Evolutionary conservation across 176 grass and related monocot genomes (phyloP).

Genomic region (Bothriochloa decipiens): DNA sequence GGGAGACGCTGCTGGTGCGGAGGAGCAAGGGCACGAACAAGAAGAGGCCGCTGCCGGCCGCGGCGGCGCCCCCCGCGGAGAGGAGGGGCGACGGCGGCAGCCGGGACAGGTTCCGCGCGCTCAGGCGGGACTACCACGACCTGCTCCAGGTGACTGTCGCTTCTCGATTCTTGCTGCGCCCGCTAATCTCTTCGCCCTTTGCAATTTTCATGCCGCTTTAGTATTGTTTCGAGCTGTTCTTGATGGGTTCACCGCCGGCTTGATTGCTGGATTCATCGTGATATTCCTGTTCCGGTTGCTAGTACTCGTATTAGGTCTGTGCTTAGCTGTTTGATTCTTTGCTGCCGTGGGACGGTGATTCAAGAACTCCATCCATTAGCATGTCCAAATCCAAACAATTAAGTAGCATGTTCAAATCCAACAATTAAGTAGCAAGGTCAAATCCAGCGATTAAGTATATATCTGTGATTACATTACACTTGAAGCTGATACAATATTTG

Average conservation of each 20-base stretch:
- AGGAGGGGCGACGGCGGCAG: not conserved
- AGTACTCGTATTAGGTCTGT: not conserved
- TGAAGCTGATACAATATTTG: not conserved
- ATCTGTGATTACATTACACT: too few relatives aligned
- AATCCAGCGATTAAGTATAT: too few relatives aligned
- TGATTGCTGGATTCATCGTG: slow-evolving; percentile 5
- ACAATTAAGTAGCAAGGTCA: too few relatives aligned
- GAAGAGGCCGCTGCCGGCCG: slow-evolving; percentile 22
- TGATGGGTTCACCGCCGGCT: not conserved
- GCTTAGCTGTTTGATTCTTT: not conserved
- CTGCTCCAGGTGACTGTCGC: slow-evolving; percentile 46
- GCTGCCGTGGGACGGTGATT: not conserved
- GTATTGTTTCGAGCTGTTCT: not conserved
- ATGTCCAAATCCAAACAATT: too few relatives aligned
- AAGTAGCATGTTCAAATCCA: too few relatives aligned
- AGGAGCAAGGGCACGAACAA: slow-evolving; percentile 49
- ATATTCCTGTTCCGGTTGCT: not conserved
- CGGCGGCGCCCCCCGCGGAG: slow-evolving; percentile 8
- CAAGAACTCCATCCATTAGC: not conserved
- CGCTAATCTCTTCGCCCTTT: not conserved
- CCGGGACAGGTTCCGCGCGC: slow-evolving; percentile 35
- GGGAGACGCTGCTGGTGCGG: slow-evolving; percentile 35
- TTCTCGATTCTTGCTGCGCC: not conserved
- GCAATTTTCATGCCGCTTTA: not conserved
- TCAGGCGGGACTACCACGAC: slow-evolving; percentile 61